phyloP scores from a whole-genome alignment of 1,139 yeast genomes.

The Kazachstania sp. region DNA sequence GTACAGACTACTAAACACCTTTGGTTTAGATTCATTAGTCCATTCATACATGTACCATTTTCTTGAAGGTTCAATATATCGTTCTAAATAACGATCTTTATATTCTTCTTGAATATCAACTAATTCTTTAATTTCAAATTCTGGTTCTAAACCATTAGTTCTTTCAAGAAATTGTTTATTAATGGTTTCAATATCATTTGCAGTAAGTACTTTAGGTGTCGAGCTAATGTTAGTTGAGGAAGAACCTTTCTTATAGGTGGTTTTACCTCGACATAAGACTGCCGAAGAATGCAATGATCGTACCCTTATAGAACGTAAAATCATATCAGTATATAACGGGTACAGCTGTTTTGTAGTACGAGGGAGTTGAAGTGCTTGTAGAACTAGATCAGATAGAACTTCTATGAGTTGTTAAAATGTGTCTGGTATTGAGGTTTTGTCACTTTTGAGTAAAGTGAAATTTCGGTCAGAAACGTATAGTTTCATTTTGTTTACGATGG shows the following conservation, averaged over 20 bases:
- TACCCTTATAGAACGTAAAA: background rate
- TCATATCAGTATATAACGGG: too few species aligned
- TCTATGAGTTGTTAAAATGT: too few species aligned
- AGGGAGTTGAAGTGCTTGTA: too few species aligned
- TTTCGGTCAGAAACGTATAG: too few species aligned
- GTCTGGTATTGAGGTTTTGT: too few species aligned
- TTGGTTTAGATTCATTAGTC: background rate
- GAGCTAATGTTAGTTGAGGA: background rate
- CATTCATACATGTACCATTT: slow-evolving; percentile 16
- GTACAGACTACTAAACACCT: background rate
- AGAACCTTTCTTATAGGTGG: background rate
- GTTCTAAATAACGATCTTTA: slow-evolving; percentile 13
- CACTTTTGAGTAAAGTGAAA: too few species aligned
- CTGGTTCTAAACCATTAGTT: slow-evolving; percentile 26
- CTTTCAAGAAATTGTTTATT: slow-evolving; percentile 12
- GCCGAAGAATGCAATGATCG: background rate
- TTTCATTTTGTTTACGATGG: too few species aligned
- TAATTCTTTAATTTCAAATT: slow-evolving; percentile 19
- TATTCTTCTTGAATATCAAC: slow-evolving; percentile 16
- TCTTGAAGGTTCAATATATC: slow-evolving; percentile 22
- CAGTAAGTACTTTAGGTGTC: background rate
- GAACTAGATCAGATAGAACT: too few species aligned
- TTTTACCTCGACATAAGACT: background rate
- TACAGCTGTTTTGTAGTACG: too few species aligned
- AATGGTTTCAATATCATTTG: slow-evolving; percentile 8